Evolutionary conservation across 1,139 yeast genomes (phyloP).

Genomic region (Geotrichum cucujoidarum): DNA sequence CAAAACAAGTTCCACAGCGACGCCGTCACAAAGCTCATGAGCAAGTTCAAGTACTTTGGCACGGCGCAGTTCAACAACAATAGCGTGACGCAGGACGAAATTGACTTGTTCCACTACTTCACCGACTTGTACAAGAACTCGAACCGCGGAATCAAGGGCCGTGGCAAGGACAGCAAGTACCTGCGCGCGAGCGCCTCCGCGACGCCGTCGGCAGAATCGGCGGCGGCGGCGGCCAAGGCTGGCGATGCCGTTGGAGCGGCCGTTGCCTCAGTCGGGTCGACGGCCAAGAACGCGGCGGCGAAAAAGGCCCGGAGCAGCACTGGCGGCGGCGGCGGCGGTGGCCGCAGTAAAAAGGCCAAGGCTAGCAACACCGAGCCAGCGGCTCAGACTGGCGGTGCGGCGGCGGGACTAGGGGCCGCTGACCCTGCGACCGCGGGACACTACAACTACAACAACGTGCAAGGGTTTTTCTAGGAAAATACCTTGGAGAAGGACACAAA

Average conservation of each 20-base stretch:
- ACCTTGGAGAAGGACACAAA: background rate
- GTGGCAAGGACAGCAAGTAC: conserved; percentile 49
- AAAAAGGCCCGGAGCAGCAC: no score
- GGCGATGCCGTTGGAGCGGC: background rate
- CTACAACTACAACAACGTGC: background rate
- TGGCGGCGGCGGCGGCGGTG: no score
- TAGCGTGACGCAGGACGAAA: conserved; percentile 58
- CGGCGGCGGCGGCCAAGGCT: conserved; percentile 13
- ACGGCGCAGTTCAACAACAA: conserved; percentile 31
- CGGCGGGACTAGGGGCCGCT: background rate
- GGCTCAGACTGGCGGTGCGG: background rate
- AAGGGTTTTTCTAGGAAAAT: background rate
- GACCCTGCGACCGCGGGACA: background rate
- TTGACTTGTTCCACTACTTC: conserved; percentile 67
- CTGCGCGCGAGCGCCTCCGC: conserved; percentile 1
- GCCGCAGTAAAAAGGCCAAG: no score
- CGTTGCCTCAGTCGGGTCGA: no score
- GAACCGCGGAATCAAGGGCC: conserved; percentile 84
- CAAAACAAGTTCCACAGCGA: conserved; percentile 82
- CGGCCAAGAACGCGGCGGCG: background rate
- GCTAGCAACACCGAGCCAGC: no score
- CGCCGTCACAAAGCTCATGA: conserved; percentile 61
- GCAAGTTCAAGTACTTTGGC: conserved; percentile 31
- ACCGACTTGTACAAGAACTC: conserved; percentile 78
- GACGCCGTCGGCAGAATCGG: conserved; percentile 7